Base-by-base conservation (phyloP, 306 rosid genomes). In the Datisca glomerata region DNA sequence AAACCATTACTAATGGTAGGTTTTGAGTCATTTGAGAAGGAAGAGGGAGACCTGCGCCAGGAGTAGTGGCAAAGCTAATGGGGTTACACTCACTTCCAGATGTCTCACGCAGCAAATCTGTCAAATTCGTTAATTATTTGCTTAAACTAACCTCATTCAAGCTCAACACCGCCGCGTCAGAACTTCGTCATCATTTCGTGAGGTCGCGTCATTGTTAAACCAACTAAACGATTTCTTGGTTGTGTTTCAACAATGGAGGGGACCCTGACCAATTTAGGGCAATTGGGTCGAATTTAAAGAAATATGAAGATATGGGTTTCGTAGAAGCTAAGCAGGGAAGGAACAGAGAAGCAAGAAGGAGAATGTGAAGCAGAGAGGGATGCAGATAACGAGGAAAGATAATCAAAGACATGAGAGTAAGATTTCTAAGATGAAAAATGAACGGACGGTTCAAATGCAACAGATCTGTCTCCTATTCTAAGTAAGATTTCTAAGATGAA, bases 11-110 rank as follows among this genome's bases (percentile, higher is more conserved):
- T n/a, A n/a, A n/a, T n/a, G n/a, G n/a, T n/a, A n/a, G n/a, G n/a
- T n/a, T n/a, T n/a, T n/a, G n/a, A n/a, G n/a, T n/a, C n/a, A n/a
- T n/a, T n/a, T n/a, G n/a, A n/a, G n/a, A n/a, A n/a, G n/a, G n/a
- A n/a, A n/a, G n/a, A n/a, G n/a, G n/a, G n/a, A n/a, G n/a, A 17
- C 10, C 53, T 5, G 29, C 56, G 0, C 96, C 85, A 0, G 66
- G 72, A 2, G 51, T 87, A 15, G 82, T 87, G 17, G 96, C 96
- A 16, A 80, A 76, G 56, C 61, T 87, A 19, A 87, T 87, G 96
- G 96, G 96, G 4, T 28, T 87, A 14, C 81, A 82, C 16, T 81
- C 96, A 7, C 45, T 78, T 7, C 96, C 96, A 3, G 76, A 67
- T 3, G 72, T 79, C 32, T 50, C 61, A 0, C 63, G 96, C 31